These are phyloP conservation scores for Beauveria brongniartii DNA, from an alignment of 2,329 filamentous ascomycete genomes.

Conservation along the genomic window DNA sequence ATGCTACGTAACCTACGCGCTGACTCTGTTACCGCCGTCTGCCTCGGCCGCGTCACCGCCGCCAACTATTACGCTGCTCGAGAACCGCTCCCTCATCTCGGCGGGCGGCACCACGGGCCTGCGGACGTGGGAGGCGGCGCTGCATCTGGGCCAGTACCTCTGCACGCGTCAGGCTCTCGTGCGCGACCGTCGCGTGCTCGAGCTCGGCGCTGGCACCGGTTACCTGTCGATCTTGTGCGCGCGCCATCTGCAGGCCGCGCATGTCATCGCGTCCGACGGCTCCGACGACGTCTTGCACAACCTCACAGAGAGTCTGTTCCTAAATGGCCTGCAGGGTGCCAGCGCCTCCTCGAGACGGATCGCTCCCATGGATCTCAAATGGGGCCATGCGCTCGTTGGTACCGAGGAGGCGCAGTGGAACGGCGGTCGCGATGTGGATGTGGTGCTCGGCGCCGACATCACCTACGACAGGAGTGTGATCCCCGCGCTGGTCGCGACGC, in stretches of 20 bases:
- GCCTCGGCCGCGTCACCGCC: background rate
- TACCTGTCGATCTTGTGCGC: constrained; percentile 67
- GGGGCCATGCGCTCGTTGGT: constrained; percentile 53
- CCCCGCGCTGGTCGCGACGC: constrained; percentile 54
- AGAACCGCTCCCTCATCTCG: constrained; percentile 61
- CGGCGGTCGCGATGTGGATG: constrained; percentile 41
- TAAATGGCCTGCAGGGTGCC: constrained; percentile 53
- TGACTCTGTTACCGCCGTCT: constrained; percentile 24
- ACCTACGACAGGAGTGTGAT: constrained; percentile 64
- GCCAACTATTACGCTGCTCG: constrained; percentile 51
- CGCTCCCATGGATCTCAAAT: constrained; percentile 48
- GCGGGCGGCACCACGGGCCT: constrained; percentile 67
- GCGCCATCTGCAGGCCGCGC: constrained; percentile 51
- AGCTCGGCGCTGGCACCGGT: constrained; percentile 70
- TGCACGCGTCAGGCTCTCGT: constrained; percentile 40
- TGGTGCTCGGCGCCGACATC: constrained; percentile 69
- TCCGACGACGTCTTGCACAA: constrained; percentile 63
- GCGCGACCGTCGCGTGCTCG: constrained; percentile 51
- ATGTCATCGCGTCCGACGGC: constrained; percentile 65
- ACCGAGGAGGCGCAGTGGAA: constrained; percentile 49
- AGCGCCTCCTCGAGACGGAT: constrained; percentile 22
- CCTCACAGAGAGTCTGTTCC: constrained; percentile 57
- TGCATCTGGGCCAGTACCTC: constrained; percentile 65
- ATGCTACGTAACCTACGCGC: constrained; percentile 64
- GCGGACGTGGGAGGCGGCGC: constrained; percentile 72